Evolutionary conservation across 306 rosid species (phyloP).

Genomic region (Cucurbita argyrosperma): DNA sequence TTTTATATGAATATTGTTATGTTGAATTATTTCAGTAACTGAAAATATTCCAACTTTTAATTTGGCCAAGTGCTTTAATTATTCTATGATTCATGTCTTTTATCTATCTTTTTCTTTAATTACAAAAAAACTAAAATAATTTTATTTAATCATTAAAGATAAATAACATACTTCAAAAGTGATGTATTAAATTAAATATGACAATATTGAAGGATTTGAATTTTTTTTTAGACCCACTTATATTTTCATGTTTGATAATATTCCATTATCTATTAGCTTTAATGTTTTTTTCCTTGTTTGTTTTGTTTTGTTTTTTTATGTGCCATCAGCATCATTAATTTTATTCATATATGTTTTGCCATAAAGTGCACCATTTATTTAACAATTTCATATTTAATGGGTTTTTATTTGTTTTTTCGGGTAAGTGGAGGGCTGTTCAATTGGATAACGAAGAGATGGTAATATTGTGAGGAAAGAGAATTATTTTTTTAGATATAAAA

Average conservation of each 20-base stretch:
- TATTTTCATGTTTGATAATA: no score
- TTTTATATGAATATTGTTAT: neutral
- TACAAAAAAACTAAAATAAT: neutral
- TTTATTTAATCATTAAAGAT: neutral
- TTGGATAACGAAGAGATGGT: neutral
- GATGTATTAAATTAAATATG: neutral
- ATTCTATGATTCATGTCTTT: neutral
- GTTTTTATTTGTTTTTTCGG: no score
- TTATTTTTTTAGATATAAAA: neutral
- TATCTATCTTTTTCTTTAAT: neutral
- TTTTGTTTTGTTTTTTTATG: no score
- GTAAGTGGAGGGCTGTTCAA: no score
- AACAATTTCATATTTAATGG: no score
- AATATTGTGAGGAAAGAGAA: neutral
- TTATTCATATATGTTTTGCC: neutral
- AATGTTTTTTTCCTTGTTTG: no score
- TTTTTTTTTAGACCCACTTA: no score
- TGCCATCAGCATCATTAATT: neutral
- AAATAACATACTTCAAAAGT: neutral
- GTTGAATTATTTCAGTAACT: neutral
- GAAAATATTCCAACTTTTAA: neutral
- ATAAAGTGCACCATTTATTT: neutral
- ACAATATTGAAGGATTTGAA: neutral
- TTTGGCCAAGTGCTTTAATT: neutral
- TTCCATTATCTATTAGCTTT: no score